phyloP scores from a whole-genome alignment of 805 yeast genomes.

The Starmerella kuoi region DNA sequence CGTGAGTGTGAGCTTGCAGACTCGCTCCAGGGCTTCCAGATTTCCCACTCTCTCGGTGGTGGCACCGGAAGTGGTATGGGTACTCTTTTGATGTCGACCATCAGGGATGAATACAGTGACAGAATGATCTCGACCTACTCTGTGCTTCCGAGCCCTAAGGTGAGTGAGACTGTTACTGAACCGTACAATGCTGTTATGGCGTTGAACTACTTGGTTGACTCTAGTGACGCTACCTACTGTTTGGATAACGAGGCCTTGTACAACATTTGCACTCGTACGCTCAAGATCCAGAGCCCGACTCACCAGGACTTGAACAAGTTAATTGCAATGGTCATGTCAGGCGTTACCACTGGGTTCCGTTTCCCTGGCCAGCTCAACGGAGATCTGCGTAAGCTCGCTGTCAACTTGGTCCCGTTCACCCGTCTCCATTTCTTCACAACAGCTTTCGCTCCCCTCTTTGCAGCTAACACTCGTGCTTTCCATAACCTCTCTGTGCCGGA shows the following conservation, averaged over 20 bases:
- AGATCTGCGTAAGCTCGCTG: constrained; percentile 85
- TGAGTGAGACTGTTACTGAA: constrained; percentile 86
- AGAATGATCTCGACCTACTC: constrained; percentile 96
- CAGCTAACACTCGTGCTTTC: constrained; percentile 70
- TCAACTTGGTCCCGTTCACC: constrained; percentile 90
- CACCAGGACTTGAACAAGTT: constrained; percentile 71
- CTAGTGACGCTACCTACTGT: constrained; percentile 88
- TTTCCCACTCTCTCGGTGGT: constrained; percentile 73
- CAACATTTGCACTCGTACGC: constrained; percentile 77
- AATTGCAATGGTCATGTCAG: constrained; percentile 87
- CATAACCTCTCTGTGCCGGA: constrained; percentile 83
- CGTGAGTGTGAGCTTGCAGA: constrained; percentile 93
- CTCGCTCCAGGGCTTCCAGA: constrained; percentile 90
- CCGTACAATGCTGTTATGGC: constrained; percentile 92
- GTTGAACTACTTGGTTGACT: constrained; percentile 82
- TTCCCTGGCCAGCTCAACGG: constrained; percentile 94
- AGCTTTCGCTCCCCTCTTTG: constrained; percentile 85
- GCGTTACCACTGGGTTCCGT: constrained; percentile 87
- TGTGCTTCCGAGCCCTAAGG: constrained; percentile 88
- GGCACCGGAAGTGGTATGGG: constrained; percentile 99
- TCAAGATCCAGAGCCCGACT: constrained; percentile 66
- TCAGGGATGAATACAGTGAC: constrained; percentile 88
- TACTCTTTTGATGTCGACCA: constrained; percentile 70
- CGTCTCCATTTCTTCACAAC: constrained; percentile 93
- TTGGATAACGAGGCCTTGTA: constrained; percentile 90